These are phyloP conservation scores for Spathaspora hagerdaliae DNA, from an alignment of 805 yeast genomes.

Conservation along the genomic window DNA sequence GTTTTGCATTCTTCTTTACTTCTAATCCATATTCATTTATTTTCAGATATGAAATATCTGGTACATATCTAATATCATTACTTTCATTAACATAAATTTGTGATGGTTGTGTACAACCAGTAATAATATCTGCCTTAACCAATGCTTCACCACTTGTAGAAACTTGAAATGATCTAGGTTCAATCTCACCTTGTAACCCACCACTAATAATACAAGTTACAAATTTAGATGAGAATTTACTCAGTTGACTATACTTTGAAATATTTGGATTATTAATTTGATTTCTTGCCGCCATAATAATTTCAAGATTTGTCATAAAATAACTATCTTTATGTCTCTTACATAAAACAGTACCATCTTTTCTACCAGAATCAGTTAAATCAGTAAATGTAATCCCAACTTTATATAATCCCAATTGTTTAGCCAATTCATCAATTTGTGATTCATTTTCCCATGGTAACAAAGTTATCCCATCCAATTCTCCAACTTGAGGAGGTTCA, in stretches of 20 bases:
- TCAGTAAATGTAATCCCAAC: conserved; percentile 91
- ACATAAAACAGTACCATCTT: conserved; percentile 86
- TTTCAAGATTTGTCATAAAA: conserved; percentile 85
- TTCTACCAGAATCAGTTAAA: conserved; percentile 78
- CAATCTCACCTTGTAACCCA: conserved; percentile 84
- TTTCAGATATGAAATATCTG: conserved; percentile 84
- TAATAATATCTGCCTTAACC: conserved; percentile 78
- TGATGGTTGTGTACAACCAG: conserved; percentile 88
- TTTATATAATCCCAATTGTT: conserved; percentile 56
- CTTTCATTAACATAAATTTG: conserved; percentile 77
- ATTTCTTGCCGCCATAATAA: conserved; percentile 74
- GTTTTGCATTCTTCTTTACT: conserved; percentile 85
- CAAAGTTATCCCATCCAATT: conserved; percentile 75
- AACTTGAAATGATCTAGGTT: conserved; percentile 86
- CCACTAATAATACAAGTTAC: conserved; percentile 93
- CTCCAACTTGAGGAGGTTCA: conserved; percentile 88
- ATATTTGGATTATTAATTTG: conserved; percentile 64
- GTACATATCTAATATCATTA: conserved; percentile 77
- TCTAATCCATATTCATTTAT: conserved; percentile 84
- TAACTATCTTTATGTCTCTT: conserved; percentile 91
- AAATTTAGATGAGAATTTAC: conserved; percentile 78
- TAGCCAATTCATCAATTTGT: conserved; percentile 51
- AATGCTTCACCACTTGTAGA: conserved; percentile 84
- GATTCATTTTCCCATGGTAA: conserved; percentile 53
- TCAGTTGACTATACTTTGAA: conserved; percentile 59